Percentiles rank a stretch among this genome's conserved stretches.
Evolutionary conservation across 2,329 filamentous ascomycete species (phyloP).

Genomic region (Phoma sp.): DNA sequence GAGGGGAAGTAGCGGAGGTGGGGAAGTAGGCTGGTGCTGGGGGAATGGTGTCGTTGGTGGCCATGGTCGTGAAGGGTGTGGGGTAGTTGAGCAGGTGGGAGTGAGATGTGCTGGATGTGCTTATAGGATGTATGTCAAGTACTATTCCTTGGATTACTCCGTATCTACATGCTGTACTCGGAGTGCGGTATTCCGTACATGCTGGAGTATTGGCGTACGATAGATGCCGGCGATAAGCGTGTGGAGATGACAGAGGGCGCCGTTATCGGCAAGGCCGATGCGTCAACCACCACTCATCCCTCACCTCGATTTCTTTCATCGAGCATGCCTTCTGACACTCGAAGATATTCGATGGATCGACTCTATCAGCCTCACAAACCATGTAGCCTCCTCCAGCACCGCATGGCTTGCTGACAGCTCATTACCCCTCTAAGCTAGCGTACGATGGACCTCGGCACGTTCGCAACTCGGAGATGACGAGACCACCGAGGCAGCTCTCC

Average conservation of each 20-base stretch:
- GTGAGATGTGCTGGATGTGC: neutral
- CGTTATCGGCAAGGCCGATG: constrained; percentile 3
- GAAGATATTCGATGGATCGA: too few relatives aligned
- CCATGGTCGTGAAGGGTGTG: neutral
- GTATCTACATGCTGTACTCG: neutral
- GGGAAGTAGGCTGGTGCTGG: constrained; percentile 46
- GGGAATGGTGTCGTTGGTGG: constrained; percentile 17
- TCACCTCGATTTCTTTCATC: neutral
- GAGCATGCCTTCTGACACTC: too few relatives aligned
- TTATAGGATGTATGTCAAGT: neutral
- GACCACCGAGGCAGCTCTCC: constrained; percentile 8
- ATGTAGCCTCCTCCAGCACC: too few relatives aligned
- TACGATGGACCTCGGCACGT: constrained; percentile 5
- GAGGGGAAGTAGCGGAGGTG: constrained; percentile 35
- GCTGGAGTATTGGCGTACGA: neutral
- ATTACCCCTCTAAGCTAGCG: constrained; percentile 14
- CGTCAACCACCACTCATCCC: neutral
- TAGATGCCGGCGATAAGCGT: constrained; percentile 3
- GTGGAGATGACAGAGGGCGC: neutral
- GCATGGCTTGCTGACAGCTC: neutral
- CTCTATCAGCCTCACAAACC: too few relatives aligned
- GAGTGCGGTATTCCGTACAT: neutral
- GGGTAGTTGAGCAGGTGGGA: neutral
- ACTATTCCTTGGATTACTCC: neutral
- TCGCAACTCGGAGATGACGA: neutral